These are phyloP conservation scores for Rhytidhysteron rufulum DNA, from an alignment of 2,329 filamentous ascomycete species.

Conservation along the genomic window DNA sequence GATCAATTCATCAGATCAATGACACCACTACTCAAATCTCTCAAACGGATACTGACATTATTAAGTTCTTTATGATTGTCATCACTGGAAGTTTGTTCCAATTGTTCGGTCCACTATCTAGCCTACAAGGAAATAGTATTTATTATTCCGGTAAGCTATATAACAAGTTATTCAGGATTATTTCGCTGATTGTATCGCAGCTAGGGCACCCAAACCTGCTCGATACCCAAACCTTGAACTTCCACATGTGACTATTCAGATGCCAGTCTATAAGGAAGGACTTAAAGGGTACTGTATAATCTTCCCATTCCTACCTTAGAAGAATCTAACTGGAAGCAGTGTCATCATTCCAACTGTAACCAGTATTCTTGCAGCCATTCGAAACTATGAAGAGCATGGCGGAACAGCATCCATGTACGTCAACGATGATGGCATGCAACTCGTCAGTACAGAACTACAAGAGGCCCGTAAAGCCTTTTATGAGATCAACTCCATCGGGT, in stretches of 20 bases:
- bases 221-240: slow-evolving; percentile 39
- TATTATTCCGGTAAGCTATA: slow-evolving; percentile 18
- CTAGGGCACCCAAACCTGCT: slow-evolving; percentile 14
- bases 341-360: slow-evolving; percentile 75
- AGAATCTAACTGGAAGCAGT: slow-evolving; percentile 49
- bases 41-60: neutral
- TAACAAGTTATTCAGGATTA: neutral
- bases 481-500: slow-evolving; percentile 46
- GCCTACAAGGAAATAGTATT: slow-evolving; percentile 18
- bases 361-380: slow-evolving; percentile 64
- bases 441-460: slow-evolving; percentile 46
- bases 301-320: slow-evolving; percentile 35
- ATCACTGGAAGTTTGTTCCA: slow-evolving; percentile 48
- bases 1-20: no score
- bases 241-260: slow-evolving; percentile 70
- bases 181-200: slow-evolving; percentile 7
- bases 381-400: slow-evolving; percentile 49
- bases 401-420: slow-evolving; percentile 63
- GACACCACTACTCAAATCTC: no score
- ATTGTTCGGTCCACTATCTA: slow-evolving; percentile 44
- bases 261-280: slow-evolving; percentile 83
- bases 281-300: slow-evolving; percentile 44
- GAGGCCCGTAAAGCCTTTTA: slow-evolving; percentile 44
- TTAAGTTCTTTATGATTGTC: slow-evolving; percentile 49
- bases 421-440: slow-evolving; percentile 64